Evolutionary conservation across 495 filamentous ascomycete species (phyloP).

Genomic region (Lophium mytilinum): DNA sequence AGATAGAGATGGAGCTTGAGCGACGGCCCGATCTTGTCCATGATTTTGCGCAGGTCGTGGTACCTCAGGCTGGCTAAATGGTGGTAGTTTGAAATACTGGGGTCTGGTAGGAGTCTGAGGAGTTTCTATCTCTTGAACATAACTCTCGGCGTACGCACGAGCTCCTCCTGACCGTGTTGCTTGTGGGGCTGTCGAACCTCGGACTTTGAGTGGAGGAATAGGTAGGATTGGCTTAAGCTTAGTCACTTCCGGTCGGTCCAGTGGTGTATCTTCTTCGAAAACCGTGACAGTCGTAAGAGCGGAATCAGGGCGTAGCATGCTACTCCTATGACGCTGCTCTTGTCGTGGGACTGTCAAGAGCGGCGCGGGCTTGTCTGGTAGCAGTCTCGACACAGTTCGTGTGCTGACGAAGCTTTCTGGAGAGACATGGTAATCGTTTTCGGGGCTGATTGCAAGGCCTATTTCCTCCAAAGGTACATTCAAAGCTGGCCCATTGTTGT

Average conservation of each 20-base stretch:
- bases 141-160: too few species aligned
- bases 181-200: too few species aligned
- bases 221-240: slow-evolving; percentile 13
- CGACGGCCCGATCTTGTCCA: too few species aligned
- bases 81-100: too few species aligned
- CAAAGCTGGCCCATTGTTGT: neutral
- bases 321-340: neutral
- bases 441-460: slow-evolving; percentile 21
- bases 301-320: slow-evolving; percentile 6
- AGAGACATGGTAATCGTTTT: neutral
- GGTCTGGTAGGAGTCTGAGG: too few species aligned
- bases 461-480: slow-evolving; percentile 18
- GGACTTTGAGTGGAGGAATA: slow-evolving; percentile 14
- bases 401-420: slow-evolving; percentile 1
- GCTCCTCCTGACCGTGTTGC: too few species aligned
- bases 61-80: too few species aligned
- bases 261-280: slow-evolving; percentile 21
- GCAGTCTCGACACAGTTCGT: neutral
- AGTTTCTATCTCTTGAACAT: too few species aligned
- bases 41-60: too few species aligned
- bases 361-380: slow-evolving; percentile 5
- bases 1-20: slow-evolving; percentile 5
- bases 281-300: slow-evolving; percentile 18
- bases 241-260: slow-evolving; percentile 6
- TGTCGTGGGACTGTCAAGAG: neutral